Percentiles rank a stretch among this genome's conserved stretches.
phyloP scores from a whole-genome alignment of 441 rosid species.

The Brassica balearica region DNA sequence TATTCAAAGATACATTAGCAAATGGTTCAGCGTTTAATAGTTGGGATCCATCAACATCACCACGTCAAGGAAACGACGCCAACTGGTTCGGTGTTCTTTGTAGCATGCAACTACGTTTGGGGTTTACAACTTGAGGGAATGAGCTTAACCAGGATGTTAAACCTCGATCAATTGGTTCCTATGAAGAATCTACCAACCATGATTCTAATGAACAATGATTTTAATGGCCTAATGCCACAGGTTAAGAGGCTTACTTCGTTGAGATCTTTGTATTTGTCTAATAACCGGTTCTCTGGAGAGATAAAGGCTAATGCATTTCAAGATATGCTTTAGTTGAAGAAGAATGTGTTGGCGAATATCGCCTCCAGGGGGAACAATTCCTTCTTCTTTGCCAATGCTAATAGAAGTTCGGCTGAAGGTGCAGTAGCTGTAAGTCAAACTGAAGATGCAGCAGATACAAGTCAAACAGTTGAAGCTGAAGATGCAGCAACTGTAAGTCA shows the following conservation, averaged over 20 bases:
- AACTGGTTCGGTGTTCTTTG: conserved; percentile 76
- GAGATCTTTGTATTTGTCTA: conserved; percentile 64
- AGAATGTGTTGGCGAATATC: conserved; percentile 63
- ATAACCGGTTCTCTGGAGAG: conserved; percentile 62
- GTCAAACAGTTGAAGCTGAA: conserved; percentile 35
- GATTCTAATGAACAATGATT: conserved; percentile 70
- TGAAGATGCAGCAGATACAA: too few relatives aligned
- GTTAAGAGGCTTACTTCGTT: conserved; percentile 51
- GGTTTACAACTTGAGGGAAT: conserved; percentile 72
- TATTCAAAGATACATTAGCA: conserved; percentile 55
- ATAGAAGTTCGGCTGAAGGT: conserved; percentile 55
- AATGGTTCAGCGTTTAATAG: conserved; percentile 42
- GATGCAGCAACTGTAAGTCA: conserved; percentile 31
- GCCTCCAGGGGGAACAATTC: conserved; percentile 60
- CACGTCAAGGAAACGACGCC: conserved; percentile 51
- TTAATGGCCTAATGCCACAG: conserved; percentile 61
- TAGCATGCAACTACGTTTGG: conserved; percentile 46
- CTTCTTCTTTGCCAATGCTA: conserved; percentile 56
- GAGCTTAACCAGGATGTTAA: conserved; percentile 60
- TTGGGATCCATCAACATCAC: conserved; percentile 54
- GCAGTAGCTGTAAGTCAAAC: conserved; percentile 11
- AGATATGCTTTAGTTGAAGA: conserved; percentile 70
- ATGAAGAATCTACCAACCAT: conserved; percentile 54
- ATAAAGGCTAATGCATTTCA: conserved; percentile 59
- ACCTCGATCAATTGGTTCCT: conserved; percentile 49